These are phyloP conservation scores for Paecilomyces sp. DNA, from an alignment of 2,329 filamentous ascomycete genomes.

Conservation along the genomic window DNA sequence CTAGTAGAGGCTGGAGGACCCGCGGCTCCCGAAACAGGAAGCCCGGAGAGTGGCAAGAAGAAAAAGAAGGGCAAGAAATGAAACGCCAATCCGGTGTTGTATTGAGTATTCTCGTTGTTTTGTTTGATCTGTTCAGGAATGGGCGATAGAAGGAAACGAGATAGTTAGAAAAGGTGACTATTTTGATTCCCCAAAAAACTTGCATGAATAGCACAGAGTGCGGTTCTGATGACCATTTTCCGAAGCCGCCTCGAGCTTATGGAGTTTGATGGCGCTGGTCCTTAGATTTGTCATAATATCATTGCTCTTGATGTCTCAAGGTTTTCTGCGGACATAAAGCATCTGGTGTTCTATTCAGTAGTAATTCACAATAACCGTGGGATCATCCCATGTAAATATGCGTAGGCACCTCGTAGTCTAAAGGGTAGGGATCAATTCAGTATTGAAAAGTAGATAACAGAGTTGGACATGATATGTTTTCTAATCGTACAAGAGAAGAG, in stretches of 20 bases:
- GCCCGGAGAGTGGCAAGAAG: conserved; percentile 26
- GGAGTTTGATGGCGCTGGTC: not conserved
- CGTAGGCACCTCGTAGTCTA: no score
- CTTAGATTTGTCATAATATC: not conserved
- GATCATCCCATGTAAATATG: no score
- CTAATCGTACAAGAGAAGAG: not conserved
- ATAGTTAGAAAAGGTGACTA: not conserved
- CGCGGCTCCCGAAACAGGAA: conserved; percentile 21
- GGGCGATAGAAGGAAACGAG: not conserved
- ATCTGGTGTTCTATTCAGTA: not conserved
- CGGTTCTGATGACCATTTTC: not conserved
- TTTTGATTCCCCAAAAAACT: not conserved
- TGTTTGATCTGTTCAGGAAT: not conserved
- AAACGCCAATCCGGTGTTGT: not conserved
- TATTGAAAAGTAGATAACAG: no score
- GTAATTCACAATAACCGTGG: not conserved
- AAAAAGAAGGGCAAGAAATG: conserved; percentile 46
- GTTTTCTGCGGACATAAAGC: no score
- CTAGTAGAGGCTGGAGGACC: conserved; percentile 61
- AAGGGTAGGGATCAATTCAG: not conserved
- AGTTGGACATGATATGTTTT: no score
- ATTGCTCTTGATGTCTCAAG: no score
- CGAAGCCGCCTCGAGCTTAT: not conserved
- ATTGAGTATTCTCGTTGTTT: not conserved
- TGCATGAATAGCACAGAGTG: not conserved